phyloP scores from a whole-genome alignment of 805 yeast species.

The Candida alai region DNA sequence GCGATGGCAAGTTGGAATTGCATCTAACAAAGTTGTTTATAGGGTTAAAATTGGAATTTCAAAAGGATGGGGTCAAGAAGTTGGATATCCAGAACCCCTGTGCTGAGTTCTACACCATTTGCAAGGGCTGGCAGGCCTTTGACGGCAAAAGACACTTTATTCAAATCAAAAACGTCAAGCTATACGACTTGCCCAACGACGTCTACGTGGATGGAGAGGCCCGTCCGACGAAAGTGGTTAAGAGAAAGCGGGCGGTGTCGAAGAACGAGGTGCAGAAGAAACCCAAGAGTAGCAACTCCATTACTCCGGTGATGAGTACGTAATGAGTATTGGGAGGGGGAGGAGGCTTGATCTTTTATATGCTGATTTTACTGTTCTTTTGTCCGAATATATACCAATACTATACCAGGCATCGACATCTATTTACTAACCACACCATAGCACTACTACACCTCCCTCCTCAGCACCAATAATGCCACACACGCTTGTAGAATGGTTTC shows the following conservation, averaged over 20 bases:
- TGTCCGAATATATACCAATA: no score
- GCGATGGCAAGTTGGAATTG: no score
- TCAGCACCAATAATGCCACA: conserved; percentile 20
- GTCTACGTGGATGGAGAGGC: conserved; percentile 75
- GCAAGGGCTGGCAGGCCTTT: conserved; percentile 70
- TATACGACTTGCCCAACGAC: conserved; percentile 78
- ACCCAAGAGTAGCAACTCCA: conserved; percentile 33
- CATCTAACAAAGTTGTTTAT: conserved; percentile 75
- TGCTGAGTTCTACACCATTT: conserved; percentile 76
- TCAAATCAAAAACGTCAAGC: conserved; percentile 58
- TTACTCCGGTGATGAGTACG: no score
- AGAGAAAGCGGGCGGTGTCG: conserved; percentile 27
- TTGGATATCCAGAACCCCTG: conserved; percentile 89
- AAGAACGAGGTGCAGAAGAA: conserved; percentile 17
- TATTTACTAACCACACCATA: no score
- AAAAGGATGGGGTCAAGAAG: conserved; percentile 39
- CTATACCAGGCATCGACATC: no score
- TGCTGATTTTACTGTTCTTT: no score
- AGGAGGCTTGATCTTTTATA: neutral
- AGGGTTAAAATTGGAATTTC: conserved; percentile 59
- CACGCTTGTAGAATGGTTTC: conserved; percentile 19
- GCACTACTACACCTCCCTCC: neutral
- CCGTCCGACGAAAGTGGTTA: conserved; percentile 60
- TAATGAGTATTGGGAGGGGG: no score
- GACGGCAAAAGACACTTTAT: conserved; percentile 58